Evolutionary conservation across 176 grass and related monocot genomes (phyloP).

Genomic region (Musa troglodytarum): DNA sequence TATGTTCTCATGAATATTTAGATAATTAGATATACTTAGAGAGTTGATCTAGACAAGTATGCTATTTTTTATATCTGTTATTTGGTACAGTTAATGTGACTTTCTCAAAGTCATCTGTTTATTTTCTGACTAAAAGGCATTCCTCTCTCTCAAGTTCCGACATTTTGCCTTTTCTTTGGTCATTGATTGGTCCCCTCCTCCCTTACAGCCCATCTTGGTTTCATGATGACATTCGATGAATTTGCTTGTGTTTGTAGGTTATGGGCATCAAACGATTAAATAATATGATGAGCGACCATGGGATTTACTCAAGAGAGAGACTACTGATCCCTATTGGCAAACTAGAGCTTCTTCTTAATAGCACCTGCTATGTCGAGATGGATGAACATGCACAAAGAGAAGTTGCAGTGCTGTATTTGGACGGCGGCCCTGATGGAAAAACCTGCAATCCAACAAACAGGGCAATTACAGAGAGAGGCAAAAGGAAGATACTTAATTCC

Average conservation of each 20-base stretch:
- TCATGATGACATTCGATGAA: not conserved
- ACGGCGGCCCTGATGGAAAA: slow-evolving; percentile 37
- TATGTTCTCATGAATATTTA: too few relatives aligned
- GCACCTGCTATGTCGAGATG: slow-evolving; percentile 89
- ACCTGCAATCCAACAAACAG: slow-evolving; percentile 9
- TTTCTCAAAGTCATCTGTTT: not conserved
- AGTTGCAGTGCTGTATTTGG: slow-evolving; percentile 63
- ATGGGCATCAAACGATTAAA: slow-evolving; percentile 78
- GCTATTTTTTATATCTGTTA: too few relatives aligned
- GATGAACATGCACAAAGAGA: slow-evolving; percentile 75
- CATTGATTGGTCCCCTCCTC: not conserved
- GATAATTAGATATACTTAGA: too few relatives aligned
- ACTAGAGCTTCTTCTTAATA: slow-evolving; percentile 42
- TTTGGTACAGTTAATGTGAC: too few relatives aligned
- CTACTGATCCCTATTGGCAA: slow-evolving; percentile 70
- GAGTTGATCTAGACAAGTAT: too few relatives aligned
- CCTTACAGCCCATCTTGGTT: too few relatives aligned
- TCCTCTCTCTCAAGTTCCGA: too few relatives aligned
- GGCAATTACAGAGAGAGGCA: slow-evolving; percentile 22
- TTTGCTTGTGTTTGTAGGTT: slow-evolving; percentile 33
- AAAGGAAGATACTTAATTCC: slow-evolving; percentile 59
- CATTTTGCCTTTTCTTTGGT: too few relatives aligned
- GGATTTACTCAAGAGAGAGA: slow-evolving; percentile 83
- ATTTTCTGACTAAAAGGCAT: too few relatives aligned
- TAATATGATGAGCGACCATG: slow-evolving; percentile 98